Base-by-base conservation (phyloP, 345 rosid species). In the Euclidium syriacum region DNA sequence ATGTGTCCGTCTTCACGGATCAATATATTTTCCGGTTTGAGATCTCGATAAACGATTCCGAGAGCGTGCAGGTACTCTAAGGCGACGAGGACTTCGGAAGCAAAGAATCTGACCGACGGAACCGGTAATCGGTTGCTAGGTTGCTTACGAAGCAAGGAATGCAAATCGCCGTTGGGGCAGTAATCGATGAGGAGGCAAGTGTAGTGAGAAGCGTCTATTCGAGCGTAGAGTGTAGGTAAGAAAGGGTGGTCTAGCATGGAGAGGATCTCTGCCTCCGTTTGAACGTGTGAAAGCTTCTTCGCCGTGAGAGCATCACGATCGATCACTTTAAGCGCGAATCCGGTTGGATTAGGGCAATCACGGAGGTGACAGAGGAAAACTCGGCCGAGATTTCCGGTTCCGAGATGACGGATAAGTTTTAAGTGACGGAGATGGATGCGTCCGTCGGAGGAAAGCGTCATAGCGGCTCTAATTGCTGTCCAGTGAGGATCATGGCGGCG, bases 91-190 rank as follows among this genome's bases (percentile, higher is more conserved):
- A 85, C 85, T 74, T 91, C 95, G 0, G 96, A 79, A 3, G 87
- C 78, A 72, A 88, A 91, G 73, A 91, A 91, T 14, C 89, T 70
- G 1, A 78, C 88, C 15, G 83, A 73, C 0, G 80, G 55, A 39
- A 87, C 66, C 19, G 89, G 64, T 16, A 91, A 75, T 4, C 91
- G 84, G 51, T 75, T 79, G 14, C 73, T 63, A 14, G 84, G 85
- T 72, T 92, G 95, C 29, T 80, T 83, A 6, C 80, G 82, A 38
- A 90, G 87, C 65, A 86, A 84, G 47, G 84, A 81, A 52, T 89
- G 85, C 56, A 92, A 87, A 68, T 92, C 98, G 1, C 98, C 96
- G 18, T 86, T 90, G 18, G 98, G 78, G 72, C 98, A 92, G 69
- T 73, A 92, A 35, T 91, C 95, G 12, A 92, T 88, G 9, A 90